phyloP scores from a whole-genome alignment of 1,139 yeast genomes.

The Arxiozyma telluris region DNA sequence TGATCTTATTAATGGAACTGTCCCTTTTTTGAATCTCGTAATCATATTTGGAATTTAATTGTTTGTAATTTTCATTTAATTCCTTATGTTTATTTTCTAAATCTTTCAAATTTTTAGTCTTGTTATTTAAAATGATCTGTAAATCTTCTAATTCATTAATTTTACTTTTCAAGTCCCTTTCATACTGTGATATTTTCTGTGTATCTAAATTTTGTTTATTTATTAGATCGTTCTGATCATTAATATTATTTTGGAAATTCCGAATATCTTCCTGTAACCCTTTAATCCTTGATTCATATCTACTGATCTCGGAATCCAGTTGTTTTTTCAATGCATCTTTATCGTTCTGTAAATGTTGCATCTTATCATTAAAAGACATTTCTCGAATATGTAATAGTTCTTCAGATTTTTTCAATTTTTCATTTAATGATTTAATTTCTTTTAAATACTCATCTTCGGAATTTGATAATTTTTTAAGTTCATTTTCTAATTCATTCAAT shows the following conservation, averaged over 20 bases:
- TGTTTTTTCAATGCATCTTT: background rate
- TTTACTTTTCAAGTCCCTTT: background rate
- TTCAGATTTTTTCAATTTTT: slow-evolving; percentile 5
- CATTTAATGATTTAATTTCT: slow-evolving; percentile 1
- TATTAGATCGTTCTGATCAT: background rate
- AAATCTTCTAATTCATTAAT: background rate
- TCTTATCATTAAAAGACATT: background rate
- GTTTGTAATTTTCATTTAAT: background rate
- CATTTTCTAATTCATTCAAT: background rate
- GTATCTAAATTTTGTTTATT: background rate
- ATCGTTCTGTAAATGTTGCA: background rate
- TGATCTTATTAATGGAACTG: background rate
- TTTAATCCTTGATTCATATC: background rate
- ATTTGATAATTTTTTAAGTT: background rate
- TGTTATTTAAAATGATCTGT: background rate
- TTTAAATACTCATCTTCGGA: background rate
- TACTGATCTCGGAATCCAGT: background rate
- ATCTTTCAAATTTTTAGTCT: slow-evolving; percentile 2
- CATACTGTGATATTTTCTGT: background rate
- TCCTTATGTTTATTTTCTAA: background rate
- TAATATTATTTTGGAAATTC: slow-evolving; percentile 1
- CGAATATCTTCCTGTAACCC: slow-evolving; percentile 3
- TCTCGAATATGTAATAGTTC: background rate
- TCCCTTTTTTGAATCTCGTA: background rate
- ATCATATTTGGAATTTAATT: background rate